phyloP scores from a whole-genome alignment of 2,329 filamentous ascomycete species.

The Raffaelea deltoideospora region DNA sequence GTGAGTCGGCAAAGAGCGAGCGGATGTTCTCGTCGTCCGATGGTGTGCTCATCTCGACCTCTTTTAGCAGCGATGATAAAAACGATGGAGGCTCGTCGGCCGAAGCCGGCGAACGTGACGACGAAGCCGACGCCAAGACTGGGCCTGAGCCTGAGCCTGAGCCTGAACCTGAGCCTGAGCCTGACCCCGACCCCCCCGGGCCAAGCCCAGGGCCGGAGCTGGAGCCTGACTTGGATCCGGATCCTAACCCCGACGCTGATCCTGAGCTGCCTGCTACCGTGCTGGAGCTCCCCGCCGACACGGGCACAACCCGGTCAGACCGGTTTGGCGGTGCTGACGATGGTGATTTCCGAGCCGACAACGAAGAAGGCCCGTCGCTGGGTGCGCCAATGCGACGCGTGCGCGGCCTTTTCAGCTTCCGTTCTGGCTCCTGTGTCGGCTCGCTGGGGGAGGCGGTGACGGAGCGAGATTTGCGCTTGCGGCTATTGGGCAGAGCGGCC shows the following conservation, averaged over 20 bases:
- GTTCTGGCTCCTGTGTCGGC: constrained; percentile 53
- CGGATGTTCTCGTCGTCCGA: constrained; percentile 41
- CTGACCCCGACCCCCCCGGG: neutral
- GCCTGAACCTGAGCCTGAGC: constrained; percentile 3
- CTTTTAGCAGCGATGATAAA: constrained; percentile 71
- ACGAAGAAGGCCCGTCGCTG: constrained; percentile 31
- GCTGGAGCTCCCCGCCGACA: no score
- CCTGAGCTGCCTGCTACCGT: no score
- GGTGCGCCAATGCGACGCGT: constrained; percentile 49
- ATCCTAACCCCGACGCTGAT: constrained; percentile 4
- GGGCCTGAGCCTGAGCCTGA: constrained; percentile 6
- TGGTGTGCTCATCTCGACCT: constrained; percentile 56
- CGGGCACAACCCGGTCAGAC: no score
- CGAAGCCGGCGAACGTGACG: neutral
- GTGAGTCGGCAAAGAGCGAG: constrained; percentile 19
- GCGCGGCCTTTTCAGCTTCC: constrained; percentile 76
- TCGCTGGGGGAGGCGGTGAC: constrained; percentile 56
- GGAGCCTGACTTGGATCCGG: constrained; percentile 3
- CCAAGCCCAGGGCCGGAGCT: neutral
- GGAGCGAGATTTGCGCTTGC: constrained; percentile 63
- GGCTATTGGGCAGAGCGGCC: constrained; percentile 33
- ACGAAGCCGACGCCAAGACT: no score
- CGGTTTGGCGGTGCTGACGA: constrained; percentile 10
- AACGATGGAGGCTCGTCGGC: constrained; percentile 53
- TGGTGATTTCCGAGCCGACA: no score